phyloP scores from a whole-genome alignment of 495 filamentous ascomycete species.

The Collariella sp. region DNA sequence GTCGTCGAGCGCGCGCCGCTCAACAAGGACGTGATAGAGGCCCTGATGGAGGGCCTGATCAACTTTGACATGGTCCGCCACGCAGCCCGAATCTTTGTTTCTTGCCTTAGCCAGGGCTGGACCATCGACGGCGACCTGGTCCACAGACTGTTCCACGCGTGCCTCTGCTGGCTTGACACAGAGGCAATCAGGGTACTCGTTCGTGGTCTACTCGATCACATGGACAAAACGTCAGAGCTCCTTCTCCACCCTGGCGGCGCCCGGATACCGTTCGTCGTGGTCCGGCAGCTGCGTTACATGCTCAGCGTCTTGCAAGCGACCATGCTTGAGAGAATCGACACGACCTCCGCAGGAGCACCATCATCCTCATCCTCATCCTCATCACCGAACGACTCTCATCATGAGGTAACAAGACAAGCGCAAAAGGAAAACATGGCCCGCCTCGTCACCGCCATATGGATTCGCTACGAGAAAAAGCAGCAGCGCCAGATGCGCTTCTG shows the following conservation, averaged over 20 bases:
- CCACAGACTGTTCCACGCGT: slow-evolving; percentile 26
- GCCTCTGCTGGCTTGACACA: slow-evolving; percentile 22
- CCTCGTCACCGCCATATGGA: slow-evolving; percentile 14
- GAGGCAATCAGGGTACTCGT: slow-evolving; percentile 21
- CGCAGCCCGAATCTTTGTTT: slow-evolving; percentile 29
- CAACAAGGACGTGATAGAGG: slow-evolving; percentile 22
- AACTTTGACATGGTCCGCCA: slow-evolving; percentile 28
- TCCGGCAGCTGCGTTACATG: slow-evolving; percentile 9
- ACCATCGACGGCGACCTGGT: slow-evolving; percentile 20
- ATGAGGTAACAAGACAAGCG: neutral
- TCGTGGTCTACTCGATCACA: slow-evolving; percentile 22
- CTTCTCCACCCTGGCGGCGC: slow-evolving; percentile 6
- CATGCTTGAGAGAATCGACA: neutral
- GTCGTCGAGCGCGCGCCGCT: slow-evolving; percentile 27
- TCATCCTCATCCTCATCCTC: neutral
- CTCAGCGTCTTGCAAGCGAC: slow-evolving; percentile 7
- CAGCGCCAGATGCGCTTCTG: neutral
- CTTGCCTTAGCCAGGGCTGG: slow-evolving; percentile 24
- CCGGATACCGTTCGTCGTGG: no score
- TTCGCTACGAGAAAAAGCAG: slow-evolving; percentile 1
- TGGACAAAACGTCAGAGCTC: slow-evolving; percentile 12
- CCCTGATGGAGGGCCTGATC: slow-evolving; percentile 32
- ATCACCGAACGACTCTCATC: no score
- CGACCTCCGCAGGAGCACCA: neutral
- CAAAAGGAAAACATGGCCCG: slow-evolving; percentile 1